Evolutionary conservation across 2,329 filamentous ascomycete genomes (phyloP).

Genomic region (Didymella keratinophila): DNA sequence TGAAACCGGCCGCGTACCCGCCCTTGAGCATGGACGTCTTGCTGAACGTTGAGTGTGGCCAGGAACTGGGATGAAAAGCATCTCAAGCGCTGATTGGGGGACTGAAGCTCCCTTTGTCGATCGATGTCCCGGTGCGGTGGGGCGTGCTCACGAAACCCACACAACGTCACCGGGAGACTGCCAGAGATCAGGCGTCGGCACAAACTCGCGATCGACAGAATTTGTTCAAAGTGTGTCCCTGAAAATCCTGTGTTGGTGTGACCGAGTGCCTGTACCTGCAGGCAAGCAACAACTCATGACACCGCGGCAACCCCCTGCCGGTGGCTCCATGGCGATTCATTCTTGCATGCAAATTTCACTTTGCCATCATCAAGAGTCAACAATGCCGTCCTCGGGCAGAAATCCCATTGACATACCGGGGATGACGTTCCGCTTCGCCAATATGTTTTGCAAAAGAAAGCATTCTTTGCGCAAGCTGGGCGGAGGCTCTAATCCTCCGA

Average conservation of each 20-base stretch:
- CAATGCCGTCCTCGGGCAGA: constrained; percentile 17
- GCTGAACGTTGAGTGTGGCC: constrained; percentile 10
- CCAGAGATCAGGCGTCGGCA: constrained; percentile 24
- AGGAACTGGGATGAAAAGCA: constrained; percentile 5
- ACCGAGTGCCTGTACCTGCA: constrained; percentile 37
- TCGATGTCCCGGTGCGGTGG: constrained; percentile 23
- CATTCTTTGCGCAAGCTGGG: not conserved
- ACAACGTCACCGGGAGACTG: constrained; percentile 40
- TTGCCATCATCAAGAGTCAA: constrained; percentile 17
- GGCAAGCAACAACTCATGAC: constrained; percentile 19
- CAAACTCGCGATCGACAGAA: constrained; percentile 37
- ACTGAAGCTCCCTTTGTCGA: constrained; percentile 25
- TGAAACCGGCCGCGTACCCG: constrained; percentile 23
- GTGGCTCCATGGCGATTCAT: constrained; percentile 3
- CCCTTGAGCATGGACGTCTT: constrained; percentile 19
- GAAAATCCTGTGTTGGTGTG: constrained; percentile 28
- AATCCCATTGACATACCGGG: constrained; percentile 17
- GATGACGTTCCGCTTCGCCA: constrained; percentile 22
- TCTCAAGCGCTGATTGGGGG: constrained; percentile 33
- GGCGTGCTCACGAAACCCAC: constrained; percentile 27
- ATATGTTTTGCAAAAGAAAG: not conserved
- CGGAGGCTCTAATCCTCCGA: constrained; percentile 8
- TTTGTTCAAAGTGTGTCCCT: constrained; percentile 20
- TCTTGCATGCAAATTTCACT: constrained; percentile 13
- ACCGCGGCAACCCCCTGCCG: not conserved